Base-by-base conservation (phyloP, 495 filamentous ascomycete genomes). In the Penicillium parvum region DNA sequence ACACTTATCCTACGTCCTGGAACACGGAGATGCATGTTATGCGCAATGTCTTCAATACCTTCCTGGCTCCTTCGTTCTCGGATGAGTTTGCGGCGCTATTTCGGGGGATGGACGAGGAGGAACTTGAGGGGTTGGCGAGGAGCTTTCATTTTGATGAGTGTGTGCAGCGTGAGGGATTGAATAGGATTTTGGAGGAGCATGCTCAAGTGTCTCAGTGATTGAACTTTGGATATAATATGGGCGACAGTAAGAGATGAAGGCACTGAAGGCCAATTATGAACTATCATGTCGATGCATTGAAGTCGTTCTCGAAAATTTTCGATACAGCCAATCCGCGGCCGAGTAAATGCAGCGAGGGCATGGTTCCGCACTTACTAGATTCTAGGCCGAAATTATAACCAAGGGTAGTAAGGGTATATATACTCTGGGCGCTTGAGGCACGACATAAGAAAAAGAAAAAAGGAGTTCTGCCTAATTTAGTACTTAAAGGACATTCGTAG, bases 31-130 rank as follows among this genome's bases (percentile, higher is more conserved):
- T 75, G 12, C 76, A 82, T 50, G 57, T 81, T 11, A 59, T 68
- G 10, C 65, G 81, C 4, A 58, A 68, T 32, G 60, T 81, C 11
- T 65, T 72, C 17, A 71, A 82, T 44, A 70, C 67, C n/a, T 70
- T 79, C 32, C 34, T 83, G 43, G 65, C 67, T 16, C 66, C 68
- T 32, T 75, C 69, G 20, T 58, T 83, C 57, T 65, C 63, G 32
- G 68, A 70, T 47, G 79, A 83, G 55, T 80, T 77, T 64, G 80
- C 80, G 19, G 68, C 66, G 22, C 57, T 76, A 32, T 83, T 83
- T 48, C 50, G 63, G 34, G 76, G 68, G n/a, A 77, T 74, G 71
- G 63, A 53, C 14, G 42, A 68, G 25, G 65, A 69, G 18, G 72
- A 82, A 47, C 56, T 83, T 32, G 78, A 82, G 29, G 76, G 65